Percentiles rank a stretch among this genome's conserved stretches.
Evolutionary conservation across 257 asterid genomes (phyloP).

Genomic region (Penstemon newberryi): DNA sequence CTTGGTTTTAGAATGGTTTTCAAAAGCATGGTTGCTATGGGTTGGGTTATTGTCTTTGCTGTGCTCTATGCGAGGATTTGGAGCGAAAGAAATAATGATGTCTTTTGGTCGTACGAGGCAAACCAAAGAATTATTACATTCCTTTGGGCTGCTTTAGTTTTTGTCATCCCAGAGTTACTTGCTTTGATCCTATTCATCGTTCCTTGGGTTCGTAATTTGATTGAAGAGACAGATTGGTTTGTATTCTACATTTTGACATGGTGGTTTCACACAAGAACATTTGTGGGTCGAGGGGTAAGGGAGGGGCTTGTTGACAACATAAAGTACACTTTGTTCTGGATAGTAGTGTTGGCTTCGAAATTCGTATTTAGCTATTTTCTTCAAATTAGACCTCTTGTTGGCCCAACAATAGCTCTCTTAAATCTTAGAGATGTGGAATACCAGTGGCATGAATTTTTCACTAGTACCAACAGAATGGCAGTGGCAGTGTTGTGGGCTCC

Average conservation of each 20-base stretch:
- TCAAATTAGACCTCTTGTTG: constrained; percentile 84
- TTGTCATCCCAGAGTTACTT: constrained; percentile 45
- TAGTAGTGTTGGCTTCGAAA: constrained; percentile 60
- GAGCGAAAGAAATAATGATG: constrained; percentile 75
- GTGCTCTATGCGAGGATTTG: constrained; percentile 81
- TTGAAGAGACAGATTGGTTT: constrained; percentile 71
- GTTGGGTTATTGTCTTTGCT: constrained; percentile 76
- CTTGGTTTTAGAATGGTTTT: constrained; percentile 84
- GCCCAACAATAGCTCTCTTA: constrained; percentile 67
- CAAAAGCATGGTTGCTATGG: constrained; percentile 72
- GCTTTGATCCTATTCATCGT: constrained; percentile 65
- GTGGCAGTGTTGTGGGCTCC: constrained; percentile 82
- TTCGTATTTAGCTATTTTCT: constrained; percentile 76
- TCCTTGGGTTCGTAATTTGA: constrained; percentile 80
- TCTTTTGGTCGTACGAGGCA: constrained; percentile 72
- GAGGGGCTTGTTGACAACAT: constrained; percentile 87
- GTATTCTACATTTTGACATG: constrained; percentile 62
- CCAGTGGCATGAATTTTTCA: constrained; percentile 85
- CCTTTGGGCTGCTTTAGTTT: constrained; percentile 77
- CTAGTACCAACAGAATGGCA: constrained; percentile 74
- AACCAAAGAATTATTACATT: constrained; percentile 57
- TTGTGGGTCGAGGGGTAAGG: constrained; percentile 87
- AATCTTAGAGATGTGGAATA: constrained; percentile 40
- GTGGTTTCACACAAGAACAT: constrained; percentile 83
- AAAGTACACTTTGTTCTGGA: constrained; percentile 75